Evolutionary conservation across 345 rosid genomes (phyloP).

Genomic region (Murraya koenigii): DNA sequence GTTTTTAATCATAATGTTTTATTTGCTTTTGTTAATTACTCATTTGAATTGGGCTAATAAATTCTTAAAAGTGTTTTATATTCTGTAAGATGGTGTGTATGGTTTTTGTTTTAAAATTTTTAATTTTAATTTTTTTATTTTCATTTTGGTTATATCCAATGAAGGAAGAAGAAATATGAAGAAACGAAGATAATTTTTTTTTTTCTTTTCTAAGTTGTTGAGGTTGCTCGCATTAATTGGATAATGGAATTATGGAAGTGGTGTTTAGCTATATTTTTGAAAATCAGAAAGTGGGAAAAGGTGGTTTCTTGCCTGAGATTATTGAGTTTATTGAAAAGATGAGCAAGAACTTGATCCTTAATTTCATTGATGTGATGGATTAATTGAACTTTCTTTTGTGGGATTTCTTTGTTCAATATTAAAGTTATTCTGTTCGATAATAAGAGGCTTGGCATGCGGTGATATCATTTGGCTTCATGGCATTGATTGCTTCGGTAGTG

Average conservation of each 20-base stretch:
- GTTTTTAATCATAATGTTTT: not conserved
- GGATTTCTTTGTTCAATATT: not conserved
- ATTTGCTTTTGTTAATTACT: not conserved
- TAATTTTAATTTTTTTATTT: not conserved
- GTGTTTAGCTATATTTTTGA: not conserved
- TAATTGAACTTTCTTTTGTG: not conserved
- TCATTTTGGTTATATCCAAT: not conserved
- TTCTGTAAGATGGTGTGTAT: not conserved
- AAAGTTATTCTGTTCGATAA: not conserved
- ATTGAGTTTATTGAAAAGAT: not conserved
- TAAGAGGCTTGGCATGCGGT: not conserved
- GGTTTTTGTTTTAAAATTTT: no score
- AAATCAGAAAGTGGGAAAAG: not conserved
- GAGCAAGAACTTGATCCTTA: not conserved
- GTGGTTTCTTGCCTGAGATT: not conserved
- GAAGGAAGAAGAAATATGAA: not conserved
- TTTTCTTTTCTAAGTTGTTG: not conserved
- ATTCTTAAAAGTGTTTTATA: not conserved
- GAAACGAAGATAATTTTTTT: not conserved
- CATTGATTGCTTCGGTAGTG: not conserved
- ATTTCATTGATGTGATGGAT: not conserved
- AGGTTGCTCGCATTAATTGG: not conserved
- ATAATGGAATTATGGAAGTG: not conserved
- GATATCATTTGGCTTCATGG: not conserved
- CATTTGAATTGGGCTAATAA: not conserved